Percentiles rank a stretch among this genome's conserved stretches.
These are phyloP conservation scores for Phytophthora citricola DNA, from an alignment of 352 stramenopile genomes.

Conservation along the genomic window DNA sequence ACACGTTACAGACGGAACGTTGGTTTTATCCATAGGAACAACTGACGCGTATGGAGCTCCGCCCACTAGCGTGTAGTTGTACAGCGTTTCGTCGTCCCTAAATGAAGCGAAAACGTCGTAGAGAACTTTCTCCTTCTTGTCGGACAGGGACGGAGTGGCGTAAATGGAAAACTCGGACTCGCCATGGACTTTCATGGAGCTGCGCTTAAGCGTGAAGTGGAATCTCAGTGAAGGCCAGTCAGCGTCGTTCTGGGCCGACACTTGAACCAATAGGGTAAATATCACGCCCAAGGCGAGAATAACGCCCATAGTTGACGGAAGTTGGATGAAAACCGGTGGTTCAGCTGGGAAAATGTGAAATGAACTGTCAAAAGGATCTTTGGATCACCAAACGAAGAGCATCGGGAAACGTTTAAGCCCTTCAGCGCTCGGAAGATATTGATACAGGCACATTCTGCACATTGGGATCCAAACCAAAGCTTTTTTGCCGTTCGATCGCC, in stretches of 20 bases:
- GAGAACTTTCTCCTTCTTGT: constrained; percentile 18
- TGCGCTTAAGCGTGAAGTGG: constrained; percentile 41
- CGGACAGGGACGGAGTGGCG: constrained; percentile 26
- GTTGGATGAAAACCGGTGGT: neutral
- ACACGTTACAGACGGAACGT: constrained; percentile 9
- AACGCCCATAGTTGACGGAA: neutral
- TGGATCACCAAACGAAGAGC: neutral
- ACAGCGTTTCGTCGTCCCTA: constrained; percentile 12
- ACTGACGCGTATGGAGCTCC: constrained; percentile 24
- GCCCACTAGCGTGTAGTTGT: constrained; percentile 40
- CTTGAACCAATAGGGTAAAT: neutral
- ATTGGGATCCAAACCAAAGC: neutral
- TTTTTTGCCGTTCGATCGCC: constrained; percentile 6
- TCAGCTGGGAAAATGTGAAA: neutral
- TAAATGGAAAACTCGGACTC: constrained; percentile 37
- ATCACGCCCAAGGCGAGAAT: neutral
- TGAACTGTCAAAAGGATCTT: neutral
- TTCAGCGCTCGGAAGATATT: too few species aligned
- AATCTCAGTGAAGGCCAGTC: constrained; percentile 33
- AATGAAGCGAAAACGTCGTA: constrained; percentile 36
- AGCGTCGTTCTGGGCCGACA: neutral
- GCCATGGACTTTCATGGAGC: constrained; percentile 39
- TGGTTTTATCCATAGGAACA: constrained; percentile 2
- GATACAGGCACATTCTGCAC: too few species aligned
- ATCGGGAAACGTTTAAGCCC: neutral